Conservation (phyloP, 805 yeast species). For the Candida michaelii region DNA sequence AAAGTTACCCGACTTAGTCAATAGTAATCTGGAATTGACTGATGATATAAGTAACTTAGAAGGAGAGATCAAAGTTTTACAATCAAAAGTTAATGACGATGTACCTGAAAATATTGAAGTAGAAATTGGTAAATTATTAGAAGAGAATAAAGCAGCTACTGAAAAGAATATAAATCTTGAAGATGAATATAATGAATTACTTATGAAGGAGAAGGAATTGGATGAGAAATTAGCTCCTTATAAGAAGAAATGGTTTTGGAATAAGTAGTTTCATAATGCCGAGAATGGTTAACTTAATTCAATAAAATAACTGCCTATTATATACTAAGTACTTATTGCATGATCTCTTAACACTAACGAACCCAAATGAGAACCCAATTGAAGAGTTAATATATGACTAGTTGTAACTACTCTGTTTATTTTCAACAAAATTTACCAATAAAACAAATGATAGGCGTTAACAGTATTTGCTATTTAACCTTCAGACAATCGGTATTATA, state of each 20-base stretch:
- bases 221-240: conserved; percentile 10
- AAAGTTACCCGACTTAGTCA: conserved; percentile 67
- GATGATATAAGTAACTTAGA: conserved; percentile 38
- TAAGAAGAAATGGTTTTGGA: conserved; percentile 17
- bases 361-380: no score
- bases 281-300: no score
- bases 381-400: no score
- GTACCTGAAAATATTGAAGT: conserved; percentile 39
- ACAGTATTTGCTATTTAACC: no score
- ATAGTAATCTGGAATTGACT: conserved; percentile 66
- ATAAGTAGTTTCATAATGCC: no score
- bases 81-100: conserved; percentile 29
- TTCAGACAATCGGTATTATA: no score
- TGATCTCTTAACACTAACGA: no score
- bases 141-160: conserved; percentile 37
- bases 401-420: no score
- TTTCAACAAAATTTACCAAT: no score
- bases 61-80: conserved; percentile 40
- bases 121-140: conserved; percentile 34
- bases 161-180: conserved; percentile 40
- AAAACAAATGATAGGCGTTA: no score
- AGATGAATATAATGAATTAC: conserved; percentile 28
- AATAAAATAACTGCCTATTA: no score
- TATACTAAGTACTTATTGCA: no score
- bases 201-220: conserved; percentile 11